A percentile compares a stretch with the other conserved stretches of the same genome.
Evolutionary conservation across 2,329 filamentous ascomycete species (phyloP).

Genomic region (Tolypocladium sp.): DNA sequence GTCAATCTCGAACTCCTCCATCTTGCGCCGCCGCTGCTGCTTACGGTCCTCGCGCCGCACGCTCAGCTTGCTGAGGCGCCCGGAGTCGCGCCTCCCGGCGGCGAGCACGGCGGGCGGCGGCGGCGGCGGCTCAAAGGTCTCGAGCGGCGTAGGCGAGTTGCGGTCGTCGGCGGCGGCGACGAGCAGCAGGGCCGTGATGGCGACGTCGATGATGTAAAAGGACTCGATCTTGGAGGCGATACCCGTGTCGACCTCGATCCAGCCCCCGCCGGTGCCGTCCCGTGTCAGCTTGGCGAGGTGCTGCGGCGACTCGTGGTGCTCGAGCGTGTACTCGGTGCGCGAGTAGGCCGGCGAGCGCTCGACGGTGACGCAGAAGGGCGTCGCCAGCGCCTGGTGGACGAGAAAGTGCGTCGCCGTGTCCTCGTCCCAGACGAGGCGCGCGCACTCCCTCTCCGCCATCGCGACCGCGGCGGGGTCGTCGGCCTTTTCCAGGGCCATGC

Average conservation of each 20-base stretch:
- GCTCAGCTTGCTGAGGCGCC: constrained; percentile 19
- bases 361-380: constrained; percentile 52
- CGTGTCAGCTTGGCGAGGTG: constrained; percentile 52
- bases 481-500: constrained; percentile 51
- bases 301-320: constrained; percentile 53
- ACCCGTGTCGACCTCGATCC: constrained; percentile 51
- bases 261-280: constrained; percentile 50
- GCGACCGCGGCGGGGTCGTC: constrained; percentile 49
- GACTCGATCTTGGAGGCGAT: constrained; percentile 50
- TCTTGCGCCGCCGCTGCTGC: constrained; percentile 26
- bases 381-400: constrained; percentile 54
- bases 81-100: constrained; percentile 11
- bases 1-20: constrained; percentile 52
- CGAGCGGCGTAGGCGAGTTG: constrained; percentile 29
- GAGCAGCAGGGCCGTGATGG: constrained; percentile 49
- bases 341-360: constrained; percentile 50
- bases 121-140: constrained; percentile 53
- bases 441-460: constrained; percentile 60
- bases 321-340: constrained; percentile 54
- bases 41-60: constrained; percentile 18
- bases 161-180: constrained; percentile 49
- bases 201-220: constrained; percentile 55
- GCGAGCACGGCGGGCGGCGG: constrained; percentile 25
- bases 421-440: constrained; percentile 62
- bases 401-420: constrained; percentile 51